Evolutionary conservation across 352 stramenopile species (phyloP).

Genomic region (Globisporangium cylindrosporum): DNA sequence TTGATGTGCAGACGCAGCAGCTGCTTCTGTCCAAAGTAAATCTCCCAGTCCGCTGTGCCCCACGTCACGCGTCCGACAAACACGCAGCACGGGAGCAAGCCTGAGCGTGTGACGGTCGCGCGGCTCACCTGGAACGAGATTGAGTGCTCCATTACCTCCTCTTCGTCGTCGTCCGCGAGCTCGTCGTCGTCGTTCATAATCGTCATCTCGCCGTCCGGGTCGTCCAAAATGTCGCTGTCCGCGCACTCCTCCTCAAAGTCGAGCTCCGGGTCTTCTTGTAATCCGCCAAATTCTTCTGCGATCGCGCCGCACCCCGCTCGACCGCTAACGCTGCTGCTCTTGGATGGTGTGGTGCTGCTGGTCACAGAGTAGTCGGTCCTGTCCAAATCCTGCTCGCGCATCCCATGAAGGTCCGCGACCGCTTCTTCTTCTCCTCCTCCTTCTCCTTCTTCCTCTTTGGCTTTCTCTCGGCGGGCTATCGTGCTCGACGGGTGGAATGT

Average conservation of each 20-base stretch:
- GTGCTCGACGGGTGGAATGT: not conserved
- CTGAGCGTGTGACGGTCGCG: slow-evolving; percentile 62
- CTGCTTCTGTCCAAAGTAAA: slow-evolving; percentile 87
- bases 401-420: slow-evolving; percentile 39
- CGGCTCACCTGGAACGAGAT: slow-evolving; percentile 76
- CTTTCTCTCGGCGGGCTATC: slow-evolving; percentile 4
- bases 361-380: slow-evolving; percentile 23
- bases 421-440: not conserved
- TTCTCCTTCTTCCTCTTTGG: not conserved
- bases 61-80: slow-evolving; percentile 79
- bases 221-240: slow-evolving; percentile 50
- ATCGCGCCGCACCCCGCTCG: slow-evolving; percentile 17
- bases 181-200: slow-evolving; percentile 66
- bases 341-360: slow-evolving; percentile 10
- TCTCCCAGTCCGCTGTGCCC: slow-evolving; percentile 79
- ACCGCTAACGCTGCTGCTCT: slow-evolving; percentile 9
- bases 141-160: slow-evolving; percentile 68
- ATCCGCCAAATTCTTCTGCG: slow-evolving; percentile 14
- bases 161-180: slow-evolving; percentile 43
- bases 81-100: slow-evolving; percentile 76
- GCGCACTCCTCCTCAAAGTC: slow-evolving; percentile 40
- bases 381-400: slow-evolving; percentile 28
- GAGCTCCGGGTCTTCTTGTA: slow-evolving; percentile 3
- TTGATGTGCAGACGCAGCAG: slow-evolving; percentile 71
- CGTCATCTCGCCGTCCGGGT: slow-evolving; percentile 51